Percentiles rank a stretch among this genome's conserved stretches.
Conservation (phyloP, 208 protist genomes). For the Acanthamoeba polyphaga region DNA sequence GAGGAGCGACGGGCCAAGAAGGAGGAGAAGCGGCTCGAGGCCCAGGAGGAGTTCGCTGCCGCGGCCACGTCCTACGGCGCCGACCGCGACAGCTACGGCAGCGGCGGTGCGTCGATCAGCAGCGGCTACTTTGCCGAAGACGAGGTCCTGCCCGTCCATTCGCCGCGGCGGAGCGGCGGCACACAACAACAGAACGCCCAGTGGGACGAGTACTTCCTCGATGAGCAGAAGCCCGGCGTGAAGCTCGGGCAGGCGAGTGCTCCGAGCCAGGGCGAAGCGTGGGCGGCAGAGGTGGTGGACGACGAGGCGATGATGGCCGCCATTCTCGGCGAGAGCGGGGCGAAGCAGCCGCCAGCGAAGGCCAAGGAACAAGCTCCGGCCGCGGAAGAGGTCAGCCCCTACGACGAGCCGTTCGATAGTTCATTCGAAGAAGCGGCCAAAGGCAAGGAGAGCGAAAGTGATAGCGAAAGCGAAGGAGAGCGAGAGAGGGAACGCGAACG, state of each 20-base stretch:
- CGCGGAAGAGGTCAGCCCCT: neutral
- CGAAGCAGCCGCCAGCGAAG: neutral
- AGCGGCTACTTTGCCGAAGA: neutral
- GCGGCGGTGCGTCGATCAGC: neutral
- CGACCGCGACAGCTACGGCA: neutral
- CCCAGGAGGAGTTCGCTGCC: neutral
- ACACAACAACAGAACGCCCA: neutral
- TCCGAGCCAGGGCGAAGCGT: neutral
- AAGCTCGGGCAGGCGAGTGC: neutral
- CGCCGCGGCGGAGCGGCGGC: neutral
- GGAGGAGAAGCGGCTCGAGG: neutral
- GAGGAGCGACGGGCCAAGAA: constrained; percentile 26
- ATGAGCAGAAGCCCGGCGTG: neutral
- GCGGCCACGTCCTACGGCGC: neutral
- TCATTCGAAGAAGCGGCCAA: no score
- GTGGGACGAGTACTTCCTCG: constrained; percentile 36
- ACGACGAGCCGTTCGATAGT: neutral
- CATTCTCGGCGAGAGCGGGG: neutral
- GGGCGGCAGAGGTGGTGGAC: neutral
- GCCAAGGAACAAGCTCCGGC: neutral
- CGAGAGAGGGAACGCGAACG: neutral
- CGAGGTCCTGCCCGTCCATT: neutral
- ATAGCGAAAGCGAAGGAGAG: no score
- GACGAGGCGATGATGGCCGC: neutral
- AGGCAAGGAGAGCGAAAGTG: no score